phyloP scores from a whole-genome alignment of 768 basidiomycete species.

The Boletus sp. region DNA sequence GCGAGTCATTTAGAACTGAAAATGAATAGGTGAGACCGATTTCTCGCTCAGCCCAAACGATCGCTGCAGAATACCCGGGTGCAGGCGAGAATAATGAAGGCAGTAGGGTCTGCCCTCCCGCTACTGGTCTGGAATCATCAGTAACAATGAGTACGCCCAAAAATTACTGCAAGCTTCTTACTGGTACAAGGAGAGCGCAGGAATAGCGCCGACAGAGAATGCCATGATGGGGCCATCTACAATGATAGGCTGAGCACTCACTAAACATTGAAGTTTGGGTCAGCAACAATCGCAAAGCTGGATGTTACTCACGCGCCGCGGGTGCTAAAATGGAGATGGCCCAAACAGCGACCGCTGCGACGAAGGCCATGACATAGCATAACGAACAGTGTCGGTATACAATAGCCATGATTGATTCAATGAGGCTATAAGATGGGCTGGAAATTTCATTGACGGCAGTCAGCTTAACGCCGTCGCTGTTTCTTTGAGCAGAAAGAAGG shows the following conservation, averaged over 20 bases:
- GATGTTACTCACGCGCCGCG: constrained; percentile 11
- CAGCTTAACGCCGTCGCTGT: constrained; percentile 5
- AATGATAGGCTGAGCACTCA: constrained; percentile 13
- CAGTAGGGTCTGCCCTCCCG: not conserved
- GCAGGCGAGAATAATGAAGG: constrained; percentile 4
- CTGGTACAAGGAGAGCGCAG: constrained; percentile 13
- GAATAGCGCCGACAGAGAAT: constrained; percentile 15
- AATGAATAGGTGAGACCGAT: constrained; percentile 10
- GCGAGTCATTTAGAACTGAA: constrained; percentile 12
- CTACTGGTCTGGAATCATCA: constrained; percentile 6
- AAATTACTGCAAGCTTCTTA: not conserved
- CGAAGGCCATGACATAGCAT: constrained; percentile 5
- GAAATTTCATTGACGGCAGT: constrained; percentile 15
- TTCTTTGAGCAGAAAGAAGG: constrained; percentile 5
- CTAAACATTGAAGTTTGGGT: not conserved
- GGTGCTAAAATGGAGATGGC: constrained; percentile 8
- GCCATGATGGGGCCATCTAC: constrained; percentile 13
- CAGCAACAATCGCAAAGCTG: not conserved
- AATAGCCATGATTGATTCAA: constrained; percentile 1
- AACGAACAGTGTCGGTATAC: constrained; percentile 4
- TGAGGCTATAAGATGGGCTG: constrained; percentile 6
- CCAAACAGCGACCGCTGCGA: constrained; percentile 9
- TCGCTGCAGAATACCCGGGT: constrained; percentile 9
- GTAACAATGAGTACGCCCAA: not conserved
- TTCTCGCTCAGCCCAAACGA: constrained; percentile 18